Base-by-base conservation (phyloP, 2,329 filamentous ascomycete species). In the Elsinoe arachidis region DNA sequence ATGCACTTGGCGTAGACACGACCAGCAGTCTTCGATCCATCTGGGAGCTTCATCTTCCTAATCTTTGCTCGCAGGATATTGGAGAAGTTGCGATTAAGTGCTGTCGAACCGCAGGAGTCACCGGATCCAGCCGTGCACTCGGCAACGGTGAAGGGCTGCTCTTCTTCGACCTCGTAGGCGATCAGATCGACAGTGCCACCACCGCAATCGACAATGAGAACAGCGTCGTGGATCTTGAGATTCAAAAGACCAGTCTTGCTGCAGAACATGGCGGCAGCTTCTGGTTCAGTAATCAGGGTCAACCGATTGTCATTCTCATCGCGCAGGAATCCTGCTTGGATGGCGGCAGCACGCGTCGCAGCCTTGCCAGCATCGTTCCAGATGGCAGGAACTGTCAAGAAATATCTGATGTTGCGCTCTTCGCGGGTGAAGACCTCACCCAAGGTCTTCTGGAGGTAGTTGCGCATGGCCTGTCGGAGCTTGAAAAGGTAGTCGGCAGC, bases 401-500 rank as follows among this genome's bases (percentile, higher is more conserved):
- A 97, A 75, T 97, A 97, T 65, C 90, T 84, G 66, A 97, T 99
- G 73, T 97, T 97, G 67, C 92, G 87, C 78, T 97, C 93, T 76
- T 97, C 93, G 73, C 93, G 82, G 74, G 95, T 96, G 74, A 97
- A 99, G 0, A 99, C 93, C 70, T 97, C 93, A 56, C 93, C 93
- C 30, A 97, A 79, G 1, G 91, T 95, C 81, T 97, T 97, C 72
- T 96, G 90, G 60, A 99, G 78, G 67, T 95, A 90, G 61, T 90
- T 87, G 65, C 93, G 85, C 91, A 97, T 96, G 1, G 93, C 93
- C 76, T 96, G 90, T 64, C 93, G 88, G 60, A 99, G 82, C 76
- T 97, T 96, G 80, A 96, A 97, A 52, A 99, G 86, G 73, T 97
- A 99, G 72, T 97, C 93, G 71, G 93, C 93, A n/a, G 93, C 92